A percentile compares a stretch with the other conserved stretches of the same genome.
These are phyloP conservation scores for Sextonia rubra DNA, from an alignment of 164 flowering plant genomes.

Conservation along the genomic window DNA sequence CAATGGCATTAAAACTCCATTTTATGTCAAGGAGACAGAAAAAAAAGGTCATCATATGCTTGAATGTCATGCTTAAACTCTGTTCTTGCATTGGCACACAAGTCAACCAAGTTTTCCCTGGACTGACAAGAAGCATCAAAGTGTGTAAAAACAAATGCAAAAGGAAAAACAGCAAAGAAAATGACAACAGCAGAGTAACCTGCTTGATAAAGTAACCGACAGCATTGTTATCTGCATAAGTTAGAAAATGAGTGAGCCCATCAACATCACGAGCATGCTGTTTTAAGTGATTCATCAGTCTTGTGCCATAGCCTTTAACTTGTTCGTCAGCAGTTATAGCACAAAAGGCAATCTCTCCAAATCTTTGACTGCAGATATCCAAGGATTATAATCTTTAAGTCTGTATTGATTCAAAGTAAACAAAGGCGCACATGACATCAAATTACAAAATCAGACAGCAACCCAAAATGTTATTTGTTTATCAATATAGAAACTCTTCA, in stretches of 20 bases:
- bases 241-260: conserved; percentile 91
- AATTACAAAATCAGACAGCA: neutral
- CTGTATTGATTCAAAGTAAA: neutral
- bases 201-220: conserved; percentile 95
- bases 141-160: neutral
- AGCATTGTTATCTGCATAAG: conserved; percentile 98
- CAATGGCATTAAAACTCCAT: neutral
- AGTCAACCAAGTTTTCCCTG: neutral
- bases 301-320: conserved; percentile 98
- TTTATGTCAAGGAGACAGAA: neutral
- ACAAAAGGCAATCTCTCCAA: conserved; percentile 99
- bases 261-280: conserved; percentile 98
- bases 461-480: neutral
- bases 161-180: conserved; percentile 5
- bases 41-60: neutral
- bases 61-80: neutral
- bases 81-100: no score
- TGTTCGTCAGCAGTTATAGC: conserved; percentile 98
- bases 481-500: neutral
- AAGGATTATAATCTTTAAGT: neutral
- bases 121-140: neutral
- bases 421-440: neutral
- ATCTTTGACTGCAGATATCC: conserved; percentile 59
- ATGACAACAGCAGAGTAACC: conserved; percentile 30
- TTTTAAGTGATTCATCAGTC: conserved; percentile 95